Percentiles rank a stretch among this genome's conserved stretches.
Conservation (phyloP, 164 flowering plant genomes). For the Hamamelis virginiana region DNA sequence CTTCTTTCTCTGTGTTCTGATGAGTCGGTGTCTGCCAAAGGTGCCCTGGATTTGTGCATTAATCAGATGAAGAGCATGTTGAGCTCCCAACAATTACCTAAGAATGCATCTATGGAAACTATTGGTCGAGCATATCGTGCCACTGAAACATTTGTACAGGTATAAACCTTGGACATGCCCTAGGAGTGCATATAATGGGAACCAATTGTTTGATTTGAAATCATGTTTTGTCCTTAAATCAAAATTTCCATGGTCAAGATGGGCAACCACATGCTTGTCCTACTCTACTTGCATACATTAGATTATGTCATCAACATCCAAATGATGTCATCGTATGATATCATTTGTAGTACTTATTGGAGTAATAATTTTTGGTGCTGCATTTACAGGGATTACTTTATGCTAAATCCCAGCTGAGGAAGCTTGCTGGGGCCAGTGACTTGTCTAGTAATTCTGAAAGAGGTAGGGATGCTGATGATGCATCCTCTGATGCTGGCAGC, state of each 20-base stretch:
- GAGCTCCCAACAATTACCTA: conserved; percentile 78
- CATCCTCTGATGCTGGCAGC: conserved; percentile 96
- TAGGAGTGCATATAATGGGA: background rate
- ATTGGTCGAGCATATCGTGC: conserved; percentile 96
- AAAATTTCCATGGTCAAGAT: background rate
- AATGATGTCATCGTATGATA: background rate
- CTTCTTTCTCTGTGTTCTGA: conserved; percentile 89
- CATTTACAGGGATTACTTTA: conserved; percentile 62
- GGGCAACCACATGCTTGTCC: background rate
- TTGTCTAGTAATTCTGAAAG: conserved; percentile 60
- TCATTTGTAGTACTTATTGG: background rate
- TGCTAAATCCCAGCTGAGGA: conserved; percentile 78
- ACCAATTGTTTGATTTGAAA: too few species aligned
- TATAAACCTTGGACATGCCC: conserved; percentile 19
- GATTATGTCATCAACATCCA: background rate
- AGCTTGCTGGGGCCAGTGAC: conserved; percentile 71
- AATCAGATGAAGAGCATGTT: conserved; percentile 85
- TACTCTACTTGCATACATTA: background rate
- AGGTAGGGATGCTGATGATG: conserved; percentile 79
- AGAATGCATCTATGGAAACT: conserved; percentile 84
- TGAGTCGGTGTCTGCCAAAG: conserved; percentile 80
- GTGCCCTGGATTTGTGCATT: conserved; percentile 80
- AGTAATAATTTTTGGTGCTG: conserved; percentile 4
- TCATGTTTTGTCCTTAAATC: background rate
- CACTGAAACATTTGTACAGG: conserved; percentile 96